phyloP scores from a whole-genome alignment of 805 yeast species.

The Candida tallmaniae region DNA sequence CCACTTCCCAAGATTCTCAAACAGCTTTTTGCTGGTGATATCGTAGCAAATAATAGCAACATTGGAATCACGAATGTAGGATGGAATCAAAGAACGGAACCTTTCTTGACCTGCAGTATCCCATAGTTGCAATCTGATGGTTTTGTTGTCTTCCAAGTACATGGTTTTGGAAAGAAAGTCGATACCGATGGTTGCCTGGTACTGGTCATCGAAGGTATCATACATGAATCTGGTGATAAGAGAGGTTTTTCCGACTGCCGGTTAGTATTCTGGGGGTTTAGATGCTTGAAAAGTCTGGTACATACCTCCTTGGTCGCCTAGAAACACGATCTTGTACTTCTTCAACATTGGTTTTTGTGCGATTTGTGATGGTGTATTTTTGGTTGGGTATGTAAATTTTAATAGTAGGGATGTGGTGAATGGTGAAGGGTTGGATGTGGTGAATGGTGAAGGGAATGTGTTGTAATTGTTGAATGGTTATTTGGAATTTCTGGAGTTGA shows the following conservation, averaged over 20 bases:
- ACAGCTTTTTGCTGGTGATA: slow-evolving; percentile 79
- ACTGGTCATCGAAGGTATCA: slow-evolving; percentile 94
- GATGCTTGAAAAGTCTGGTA: slow-evolving; percentile 3
- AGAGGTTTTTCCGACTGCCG: slow-evolving; percentile 85
- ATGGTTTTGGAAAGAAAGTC: slow-evolving; percentile 91
- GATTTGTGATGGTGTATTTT: too few species aligned
- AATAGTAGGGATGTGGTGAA: too few species aligned
- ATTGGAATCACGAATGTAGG: slow-evolving; percentile 91
- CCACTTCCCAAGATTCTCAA: slow-evolving; percentile 85
- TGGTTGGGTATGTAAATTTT: too few species aligned
- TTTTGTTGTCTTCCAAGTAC: slow-evolving; percentile 89
- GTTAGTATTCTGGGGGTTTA: slow-evolving; percentile 2
- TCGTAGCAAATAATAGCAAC: slow-evolving; percentile 98
- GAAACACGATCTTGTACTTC: slow-evolving; percentile 85
- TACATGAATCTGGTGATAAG: slow-evolving; percentile 97
- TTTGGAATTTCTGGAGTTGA: too few species aligned
- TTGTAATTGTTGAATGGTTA: too few species aligned
- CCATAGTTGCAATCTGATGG: slow-evolving; percentile 93
- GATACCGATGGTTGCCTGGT: slow-evolving; percentile 95
- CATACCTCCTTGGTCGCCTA: slow-evolving; percentile 91
- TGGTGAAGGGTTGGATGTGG: too few species aligned
- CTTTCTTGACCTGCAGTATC: slow-evolving; percentile 95
- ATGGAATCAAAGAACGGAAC: slow-evolving; percentile 89
- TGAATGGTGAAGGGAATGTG: too few species aligned
- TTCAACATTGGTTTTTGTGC: slow-evolving; percentile 30